These are phyloP conservation scores for Ceratocystis destructans DNA, from an alignment of 2,329 filamentous ascomycete species.

Conservation along the genomic window DNA sequence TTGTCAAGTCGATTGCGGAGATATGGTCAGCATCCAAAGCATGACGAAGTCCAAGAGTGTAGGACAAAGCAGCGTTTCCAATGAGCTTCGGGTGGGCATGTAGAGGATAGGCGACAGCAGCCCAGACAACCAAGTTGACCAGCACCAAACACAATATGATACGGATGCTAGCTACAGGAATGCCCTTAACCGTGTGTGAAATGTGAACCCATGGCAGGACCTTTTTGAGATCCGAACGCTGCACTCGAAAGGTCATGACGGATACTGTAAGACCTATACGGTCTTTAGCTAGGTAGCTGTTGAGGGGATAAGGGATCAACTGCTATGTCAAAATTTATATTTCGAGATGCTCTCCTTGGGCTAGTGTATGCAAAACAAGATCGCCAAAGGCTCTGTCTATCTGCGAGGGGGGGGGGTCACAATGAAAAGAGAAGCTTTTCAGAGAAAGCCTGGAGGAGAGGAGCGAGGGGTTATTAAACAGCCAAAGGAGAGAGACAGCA, in stretches of 20 bases:
- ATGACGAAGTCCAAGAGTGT: conserved; percentile 79
- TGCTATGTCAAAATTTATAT: neutral
- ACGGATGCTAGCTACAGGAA: conserved; percentile 25
- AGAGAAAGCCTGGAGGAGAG: no score
- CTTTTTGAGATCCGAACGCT: conserved; percentile 4
- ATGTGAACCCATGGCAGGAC: conserved; percentile 19
- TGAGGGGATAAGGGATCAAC: neutral
- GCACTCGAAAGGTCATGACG: neutral
- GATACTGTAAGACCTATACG: neutral
- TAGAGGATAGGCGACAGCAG: conserved; percentile 38
- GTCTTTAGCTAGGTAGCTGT: neutral
- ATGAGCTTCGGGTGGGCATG: conserved; percentile 48
- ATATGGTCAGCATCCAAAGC: conserved; percentile 94
- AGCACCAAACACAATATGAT: conserved; percentile 39
- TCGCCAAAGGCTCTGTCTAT: neutral
- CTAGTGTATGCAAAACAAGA: no score
- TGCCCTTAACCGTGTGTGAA: conserved; percentile 7
- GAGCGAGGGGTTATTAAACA: neutral
- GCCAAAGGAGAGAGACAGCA: neutral
- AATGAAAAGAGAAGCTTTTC: neutral
- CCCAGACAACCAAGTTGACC: conserved; percentile 44
- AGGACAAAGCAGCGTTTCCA: conserved; percentile 70
- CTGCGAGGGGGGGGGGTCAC: neutral
- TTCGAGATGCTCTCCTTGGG: no score
- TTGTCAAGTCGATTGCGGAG: conserved; percentile 85